These are phyloP conservation scores for Lizanozyma gosingica DNA, from an alignment of 1,139 yeast genomes.

Conservation along the genomic window DNA sequence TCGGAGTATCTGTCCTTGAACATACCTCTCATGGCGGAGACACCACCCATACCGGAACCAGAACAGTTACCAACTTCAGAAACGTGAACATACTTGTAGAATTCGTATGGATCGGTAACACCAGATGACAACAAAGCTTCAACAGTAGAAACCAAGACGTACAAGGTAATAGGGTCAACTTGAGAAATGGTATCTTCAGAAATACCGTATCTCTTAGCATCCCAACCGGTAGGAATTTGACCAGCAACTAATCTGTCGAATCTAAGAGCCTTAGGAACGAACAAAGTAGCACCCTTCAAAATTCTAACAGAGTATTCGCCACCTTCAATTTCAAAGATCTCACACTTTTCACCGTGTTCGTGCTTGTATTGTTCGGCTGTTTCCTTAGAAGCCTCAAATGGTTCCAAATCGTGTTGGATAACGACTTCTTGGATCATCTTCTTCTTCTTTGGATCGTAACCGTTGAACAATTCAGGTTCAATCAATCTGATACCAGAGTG, in stretches of 20 bases:
- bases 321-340: constrained; percentile 79
- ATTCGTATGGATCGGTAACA: constrained; percentile 95
- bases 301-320: constrained; percentile 90
- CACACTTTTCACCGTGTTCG: constrained; percentile 92
- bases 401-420: constrained; percentile 90
- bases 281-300: constrained; percentile 86
- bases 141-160: constrained; percentile 85
- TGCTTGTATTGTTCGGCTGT: constrained; percentile 91
- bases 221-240: constrained; percentile 98
- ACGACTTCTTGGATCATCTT: constrained; percentile 90
- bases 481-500: constrained; percentile 95
- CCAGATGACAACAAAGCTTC: constrained; percentile 93
- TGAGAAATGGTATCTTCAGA: constrained; percentile 87
- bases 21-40: constrained; percentile 93
- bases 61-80: constrained; percentile 99
- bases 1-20: constrained; percentile 90
- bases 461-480: constrained; percentile 90
- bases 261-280: constrained; percentile 90
- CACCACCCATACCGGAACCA: constrained; percentile 99
- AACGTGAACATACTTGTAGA: constrained; percentile 95
- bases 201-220: constrained; percentile 90
- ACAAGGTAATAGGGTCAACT: constrained; percentile 93
- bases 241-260: constrained; percentile 97
- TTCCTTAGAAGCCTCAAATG: constrained; percentile 91
- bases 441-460: constrained; percentile 92